A percentile compares a stretch with the other conserved stretches of the same genome.
These are phyloP conservation scores for Aegilops longissima DNA, from an alignment of 176 grass and related monocot species.

Conservation along the genomic window DNA sequence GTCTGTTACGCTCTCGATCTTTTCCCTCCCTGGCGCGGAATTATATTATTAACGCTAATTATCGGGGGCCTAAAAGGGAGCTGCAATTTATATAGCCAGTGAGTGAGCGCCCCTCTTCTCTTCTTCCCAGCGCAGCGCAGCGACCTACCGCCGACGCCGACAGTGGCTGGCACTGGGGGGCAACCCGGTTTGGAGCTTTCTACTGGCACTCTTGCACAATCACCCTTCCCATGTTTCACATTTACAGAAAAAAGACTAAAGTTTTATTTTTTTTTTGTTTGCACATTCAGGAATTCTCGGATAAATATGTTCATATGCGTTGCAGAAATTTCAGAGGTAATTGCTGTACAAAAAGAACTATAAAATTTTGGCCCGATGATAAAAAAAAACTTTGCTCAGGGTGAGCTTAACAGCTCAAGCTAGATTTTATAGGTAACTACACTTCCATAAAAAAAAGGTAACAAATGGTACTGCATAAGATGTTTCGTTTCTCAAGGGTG, in stretches of 20 bases:
- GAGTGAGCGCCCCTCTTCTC: conserved; percentile 1
- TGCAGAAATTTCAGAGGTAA: neutral
- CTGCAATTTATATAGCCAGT: conserved; percentile 23
- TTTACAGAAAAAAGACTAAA: neutral
- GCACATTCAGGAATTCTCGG: neutral
- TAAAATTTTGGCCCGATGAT: no score
- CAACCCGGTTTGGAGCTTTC: neutral
- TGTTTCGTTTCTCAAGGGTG: accelerated
- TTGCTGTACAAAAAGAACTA: neutral
- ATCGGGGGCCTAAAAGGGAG: conserved; percentile 11
- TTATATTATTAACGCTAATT: conserved; percentile 39
- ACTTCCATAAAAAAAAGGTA: no score
- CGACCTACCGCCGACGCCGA: conserved; percentile 50
- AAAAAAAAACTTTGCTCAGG: no score
- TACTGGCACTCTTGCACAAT: neutral
- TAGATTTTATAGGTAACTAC: no score
- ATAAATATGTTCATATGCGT: neutral
- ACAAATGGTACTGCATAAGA: neutral
- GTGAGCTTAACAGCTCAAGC: neutral
- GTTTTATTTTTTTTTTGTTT: neutral
- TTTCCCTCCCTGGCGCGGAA: neutral
- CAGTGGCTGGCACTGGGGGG: conserved; percentile 45
- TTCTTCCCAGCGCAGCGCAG: conserved; percentile 15
- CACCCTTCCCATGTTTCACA: accelerated
- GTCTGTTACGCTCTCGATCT: conserved; percentile 8